Evolutionary conservation across 768 basidiomycete genomes (phyloP), one percentile per base, ranked within the genome.

Genomic region (Candolleomyces eurysporus): DNA sequence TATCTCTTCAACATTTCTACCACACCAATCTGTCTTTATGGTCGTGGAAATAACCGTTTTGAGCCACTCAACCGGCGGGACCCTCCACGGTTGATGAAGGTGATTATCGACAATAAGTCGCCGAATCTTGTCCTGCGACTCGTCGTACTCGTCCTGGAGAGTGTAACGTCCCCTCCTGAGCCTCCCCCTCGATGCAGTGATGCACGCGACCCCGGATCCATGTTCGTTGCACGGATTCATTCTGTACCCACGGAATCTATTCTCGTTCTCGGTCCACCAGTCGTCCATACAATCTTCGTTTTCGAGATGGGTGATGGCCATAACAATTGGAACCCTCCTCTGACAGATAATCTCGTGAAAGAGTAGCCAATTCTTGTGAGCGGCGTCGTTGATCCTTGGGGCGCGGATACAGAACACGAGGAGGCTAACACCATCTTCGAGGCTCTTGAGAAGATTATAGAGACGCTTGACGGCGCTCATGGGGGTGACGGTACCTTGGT

Each of bases 331-430:
- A n/a, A 81, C 79, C 46, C 70, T 63, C 51, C 65, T 64, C 40
- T 67, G 69, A 57, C 77, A 79, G n/a, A 81, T 73, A n/a, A 75
- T 70, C 9, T 76, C 70, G 53, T 63, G 17, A 61, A 79, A 77
- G 32, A 79, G 62, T 39, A 68, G 67, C 69, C 78, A 81, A 50
- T 80, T 81, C 48, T 72, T 69, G 45, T 72, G 67, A 32, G 73
- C 61, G 2, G 71, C 66, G 22, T 72, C 68, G 53, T 67, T 69
- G 59, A 79, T 70, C 59, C 77, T 68, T 14, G 79, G 72, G n/a
- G 72, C 76, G 6, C 75, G 74, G 64, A 79, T 74, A 48, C 74
- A 73, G 64, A 73, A 81, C 7, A 80, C 62, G 42, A 81, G 75
- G 40, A 81, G 70, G 67, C 69, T 72, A 57, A 81, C 63, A 17